A percentile compares a stretch with the other conserved stretches of the same genome.
These are phyloP conservation scores for Aureobasidium sp. DNA, from an alignment of 2,329 filamentous ascomycete genomes.

Conservation along the genomic window DNA sequence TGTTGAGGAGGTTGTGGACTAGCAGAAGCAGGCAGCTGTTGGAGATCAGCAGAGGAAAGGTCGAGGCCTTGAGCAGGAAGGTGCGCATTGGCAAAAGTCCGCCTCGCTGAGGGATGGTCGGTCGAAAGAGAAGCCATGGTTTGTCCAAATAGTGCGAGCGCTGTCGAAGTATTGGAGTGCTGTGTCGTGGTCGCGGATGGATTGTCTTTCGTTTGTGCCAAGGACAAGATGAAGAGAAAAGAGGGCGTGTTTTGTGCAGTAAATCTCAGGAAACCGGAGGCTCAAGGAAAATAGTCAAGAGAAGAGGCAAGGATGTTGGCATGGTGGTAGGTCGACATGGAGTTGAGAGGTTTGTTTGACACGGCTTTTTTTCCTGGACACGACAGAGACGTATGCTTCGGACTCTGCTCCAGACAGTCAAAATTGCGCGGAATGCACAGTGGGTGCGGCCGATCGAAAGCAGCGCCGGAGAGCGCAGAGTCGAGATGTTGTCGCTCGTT, in stretches of 20 bases:
- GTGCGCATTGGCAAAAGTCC: slow-evolving; percentile 71
- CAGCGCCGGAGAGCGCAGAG: neutral
- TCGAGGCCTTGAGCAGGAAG: neutral
- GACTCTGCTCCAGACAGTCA: neutral
- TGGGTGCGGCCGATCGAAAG: neutral
- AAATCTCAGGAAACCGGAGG: slow-evolving; percentile 37
- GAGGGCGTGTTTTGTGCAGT: slow-evolving; percentile 3
- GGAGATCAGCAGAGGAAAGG: slow-evolving; percentile 18
- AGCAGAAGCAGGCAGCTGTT: slow-evolving; percentile 36
- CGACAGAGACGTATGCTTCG: neutral
- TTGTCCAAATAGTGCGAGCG: slow-evolving; percentile 16
- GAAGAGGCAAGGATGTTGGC: slow-evolving; percentile 41
- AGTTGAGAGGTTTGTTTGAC: slow-evolving; percentile 15
- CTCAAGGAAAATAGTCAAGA: slow-evolving; percentile 46
- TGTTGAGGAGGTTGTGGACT: slow-evolving; percentile 23
- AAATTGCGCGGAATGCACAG: neutral
- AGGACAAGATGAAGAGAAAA: slow-evolving; percentile 14
- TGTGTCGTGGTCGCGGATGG: slow-evolving; percentile 2
- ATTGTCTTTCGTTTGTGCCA: neutral
- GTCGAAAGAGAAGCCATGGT: slow-evolving; percentile 30
- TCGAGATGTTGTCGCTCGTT: neutral
- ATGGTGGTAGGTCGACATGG: slow-evolving; percentile 45
- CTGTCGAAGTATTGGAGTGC: slow-evolving; percentile 18
- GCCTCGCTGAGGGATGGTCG: slow-evolving; percentile 37
- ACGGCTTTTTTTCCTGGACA: slow-evolving; percentile 10